phyloP scores from a whole-genome alignment of 2,329 filamentous ascomycete genomes.

The Leptographium procerum region DNA sequence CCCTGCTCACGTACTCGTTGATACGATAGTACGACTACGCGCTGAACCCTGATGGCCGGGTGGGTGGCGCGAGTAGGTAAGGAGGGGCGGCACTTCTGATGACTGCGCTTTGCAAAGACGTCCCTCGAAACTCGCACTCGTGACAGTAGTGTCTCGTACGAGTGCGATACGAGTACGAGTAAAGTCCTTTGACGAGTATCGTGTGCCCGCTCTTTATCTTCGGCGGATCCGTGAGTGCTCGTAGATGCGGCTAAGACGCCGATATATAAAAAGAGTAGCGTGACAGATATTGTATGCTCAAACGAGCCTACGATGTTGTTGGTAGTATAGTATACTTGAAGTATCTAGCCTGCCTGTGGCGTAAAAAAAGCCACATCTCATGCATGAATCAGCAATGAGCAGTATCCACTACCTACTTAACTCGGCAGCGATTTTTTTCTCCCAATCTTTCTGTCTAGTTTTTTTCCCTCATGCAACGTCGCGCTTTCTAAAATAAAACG shows the following conservation, averaged over 20 bases:
- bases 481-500: conserved; percentile 3
- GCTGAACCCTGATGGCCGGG: background rate
- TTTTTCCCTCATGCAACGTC: conserved; percentile 10
- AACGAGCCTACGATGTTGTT: too few species aligned
- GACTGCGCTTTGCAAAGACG: too few species aligned
- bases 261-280: background rate
- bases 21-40: background rate
- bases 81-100: too few species aligned
- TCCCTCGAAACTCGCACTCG: too few species aligned
- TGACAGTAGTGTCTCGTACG: too few species aligned
- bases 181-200: too few species aligned
- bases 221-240: background rate
- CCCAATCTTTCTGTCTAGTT: background rate
- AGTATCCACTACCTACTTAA: background rate
- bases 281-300: background rate
- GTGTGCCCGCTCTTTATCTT: background rate
- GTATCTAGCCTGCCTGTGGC: too few species aligned
- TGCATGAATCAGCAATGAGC: background rate
- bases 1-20: background rate
- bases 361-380: background rate
- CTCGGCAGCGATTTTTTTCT: background rate
- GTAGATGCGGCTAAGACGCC: background rate
- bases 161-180: too few species aligned
- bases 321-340: too few species aligned
- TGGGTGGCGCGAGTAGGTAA: background rate